Percentiles rank a stretch among this genome's conserved stretches.
These are phyloP conservation scores for Rugosomyces carneus DNA, from an alignment of 1,284 basidiomycete genomes.

Conservation along the genomic window DNA sequence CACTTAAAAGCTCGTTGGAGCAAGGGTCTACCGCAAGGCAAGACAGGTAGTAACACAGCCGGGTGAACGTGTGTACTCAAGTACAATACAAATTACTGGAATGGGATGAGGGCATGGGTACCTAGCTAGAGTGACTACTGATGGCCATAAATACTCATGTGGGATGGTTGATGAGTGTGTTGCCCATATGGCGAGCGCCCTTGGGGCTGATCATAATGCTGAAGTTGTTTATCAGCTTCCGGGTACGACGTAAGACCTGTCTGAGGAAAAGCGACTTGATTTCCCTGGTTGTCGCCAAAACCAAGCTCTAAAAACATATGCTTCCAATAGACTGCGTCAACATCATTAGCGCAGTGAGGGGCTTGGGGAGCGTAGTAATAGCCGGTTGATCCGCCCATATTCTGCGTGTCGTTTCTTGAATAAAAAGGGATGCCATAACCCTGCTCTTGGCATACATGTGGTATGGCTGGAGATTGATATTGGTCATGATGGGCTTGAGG, in stretches of 20 bases:
- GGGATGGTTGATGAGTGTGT: constrained; percentile 23
- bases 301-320: constrained; percentile 68
- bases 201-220: constrained; percentile 20
- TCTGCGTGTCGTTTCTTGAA: constrained; percentile 14
- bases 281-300: constrained; percentile 39
- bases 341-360: constrained; percentile 39
- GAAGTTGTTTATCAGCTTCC: constrained; percentile 18
- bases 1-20: too few species aligned
- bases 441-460: constrained; percentile 22
- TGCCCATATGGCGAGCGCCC: constrained; percentile 25
- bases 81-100: background rate
- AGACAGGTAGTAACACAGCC: too few species aligned
- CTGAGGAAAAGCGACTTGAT: constrained; percentile 19
- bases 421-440: constrained; percentile 20
- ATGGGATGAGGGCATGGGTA: too few species aligned
- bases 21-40: too few species aligned
- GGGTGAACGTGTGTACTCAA: too few species aligned
- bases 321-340: constrained; percentile 61
- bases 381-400: constrained; percentile 14
- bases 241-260: constrained; percentile 19
- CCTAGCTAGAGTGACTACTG: constrained; percentile 14
- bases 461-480: constrained; percentile 36
- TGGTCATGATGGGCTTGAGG: constrained; percentile 33
- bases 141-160: constrained; percentile 24
- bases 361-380: constrained; percentile 29